Base-by-base conservation (phyloP, 176 grass and related monocot species). In the Melocanna baccifera region DNA sequence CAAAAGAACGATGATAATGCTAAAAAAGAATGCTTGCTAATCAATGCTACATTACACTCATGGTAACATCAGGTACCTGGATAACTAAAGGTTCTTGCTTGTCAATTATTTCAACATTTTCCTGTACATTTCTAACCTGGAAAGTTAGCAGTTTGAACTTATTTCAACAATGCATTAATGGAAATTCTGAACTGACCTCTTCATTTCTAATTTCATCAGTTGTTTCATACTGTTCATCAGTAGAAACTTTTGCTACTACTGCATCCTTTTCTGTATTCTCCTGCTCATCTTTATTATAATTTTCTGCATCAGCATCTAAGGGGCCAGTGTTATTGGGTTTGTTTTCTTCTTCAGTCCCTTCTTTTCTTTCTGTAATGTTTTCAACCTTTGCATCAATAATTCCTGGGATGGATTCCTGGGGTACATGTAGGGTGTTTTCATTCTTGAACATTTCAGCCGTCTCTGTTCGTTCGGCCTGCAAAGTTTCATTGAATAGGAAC, bases 401-500 rank as follows among this genome's bases (percentile, higher is more conserved):
- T 28, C 47, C 83, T 66, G 66, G 79, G 22, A 74, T 82, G 57
- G 84, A 86, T 11, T 78, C 84, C 40, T 87, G 40, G 1, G 40
- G 45, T 73, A 26, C 50, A 56, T 71, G 30, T 77, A 20, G 46
- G 52, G 50, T 39, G 83, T 69, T 12, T 62, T 86, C 88, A 74
- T 83, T 72, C 58, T 62, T 74, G 84, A 41, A 26, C 69, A 59
- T 73, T 65, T 78, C 84, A 82, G 39, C 9, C 32, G 40, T 36
- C 67, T 87, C 74, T 83, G 73, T 83, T 87, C 67, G 73, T 75
- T 79, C 80, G 84, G 59, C 79, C 89, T 87, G 68, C 80, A 83
- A 36, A 47, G 47, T 67, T 40, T 70, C 69, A 83, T 87, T 68
- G 20, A 62, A 59, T 79, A 71, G 6, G 14, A 87, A 78, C 10